Percentiles rank a stretch among this genome's conserved stretches.
These are phyloP conservation scores for Colletotrichum sp. DNA, from an alignment of 2,329 filamentous ascomycete genomes.

Conservation along the genomic window DNA sequence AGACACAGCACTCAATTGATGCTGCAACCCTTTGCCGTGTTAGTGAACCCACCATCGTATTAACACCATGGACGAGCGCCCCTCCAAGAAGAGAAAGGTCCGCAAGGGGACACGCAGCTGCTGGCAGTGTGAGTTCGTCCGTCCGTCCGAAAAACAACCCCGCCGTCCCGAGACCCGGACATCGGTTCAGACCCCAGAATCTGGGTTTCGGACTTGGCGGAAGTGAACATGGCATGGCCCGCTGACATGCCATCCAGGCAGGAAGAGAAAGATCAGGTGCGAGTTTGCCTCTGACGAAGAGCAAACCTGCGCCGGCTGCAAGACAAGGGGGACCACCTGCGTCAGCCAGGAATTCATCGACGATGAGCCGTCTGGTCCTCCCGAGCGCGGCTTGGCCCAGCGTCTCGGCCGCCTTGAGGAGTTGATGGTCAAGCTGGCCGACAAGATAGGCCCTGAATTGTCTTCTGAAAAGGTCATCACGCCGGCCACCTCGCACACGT, in stretches of 20 bases:
- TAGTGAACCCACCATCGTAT: background rate
- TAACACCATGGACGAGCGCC: conserved; percentile 7
- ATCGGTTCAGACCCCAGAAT: background rate
- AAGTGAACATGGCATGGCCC: background rate
- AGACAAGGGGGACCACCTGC: conserved; percentile 46
- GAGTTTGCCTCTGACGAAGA: conserved; percentile 43
- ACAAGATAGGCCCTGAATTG: background rate
- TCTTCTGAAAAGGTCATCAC: conserved; percentile 1
- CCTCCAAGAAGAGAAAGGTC: conserved; percentile 42
- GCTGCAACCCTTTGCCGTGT: background rate
- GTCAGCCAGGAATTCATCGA: conserved; percentile 54
- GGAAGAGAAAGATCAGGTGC: conserved; percentile 56
- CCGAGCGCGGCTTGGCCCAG: conserved; percentile 45
- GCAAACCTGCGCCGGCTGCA: conserved; percentile 49
- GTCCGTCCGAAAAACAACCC: background rate
- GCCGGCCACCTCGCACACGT: conserved; percentile 30
- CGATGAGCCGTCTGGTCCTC: conserved; percentile 22
- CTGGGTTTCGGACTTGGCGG: background rate
- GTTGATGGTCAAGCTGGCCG: conserved; percentile 49
- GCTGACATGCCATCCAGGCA: conserved; percentile 1
- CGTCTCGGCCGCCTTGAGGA: conserved; percentile 51
- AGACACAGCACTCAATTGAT: background rate
- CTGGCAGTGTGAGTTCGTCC: conserved; percentile 58
- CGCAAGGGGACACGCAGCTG: conserved; percentile 63
- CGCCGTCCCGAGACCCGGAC: background rate